Percentiles rank a stretch among this genome's conserved stretches.
These are phyloP conservation scores for Psidium guajava DNA, from an alignment of 345 rosid species.

Conservation along the genomic window DNA sequence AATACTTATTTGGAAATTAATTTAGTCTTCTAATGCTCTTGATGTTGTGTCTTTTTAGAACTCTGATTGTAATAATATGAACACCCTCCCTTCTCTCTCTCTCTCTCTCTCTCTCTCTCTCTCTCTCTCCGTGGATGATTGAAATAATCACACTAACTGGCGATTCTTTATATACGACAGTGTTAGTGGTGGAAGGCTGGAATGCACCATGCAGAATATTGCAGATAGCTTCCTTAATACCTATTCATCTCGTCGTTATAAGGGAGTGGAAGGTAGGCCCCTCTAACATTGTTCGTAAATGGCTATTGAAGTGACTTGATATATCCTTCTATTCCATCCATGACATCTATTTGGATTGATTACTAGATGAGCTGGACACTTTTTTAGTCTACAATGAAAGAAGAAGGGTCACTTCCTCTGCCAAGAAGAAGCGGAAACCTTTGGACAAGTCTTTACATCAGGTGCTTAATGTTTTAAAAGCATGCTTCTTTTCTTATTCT, in stretches of 20 bases:
- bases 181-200: constrained; percentile 83
- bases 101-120: no score
- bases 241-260: constrained; percentile 50
- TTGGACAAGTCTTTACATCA: constrained; percentile 62
- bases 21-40: background rate
- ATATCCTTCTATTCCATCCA: background rate
- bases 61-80: background rate
- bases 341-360: background rate
- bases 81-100: background rate
- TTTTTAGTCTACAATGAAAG: constrained; percentile 78
- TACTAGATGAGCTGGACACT: constrained; percentile 63
- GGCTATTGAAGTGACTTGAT: background rate
- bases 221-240: constrained; percentile 69
- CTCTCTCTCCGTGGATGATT: background rate
- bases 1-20: background rate
- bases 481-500: background rate
- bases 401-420: constrained; percentile 86
- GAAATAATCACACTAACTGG: background rate
- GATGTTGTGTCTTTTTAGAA: background rate
- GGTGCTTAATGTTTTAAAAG: constrained; percentile 26
- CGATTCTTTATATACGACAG: constrained; percentile 22
- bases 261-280: constrained; percentile 51
- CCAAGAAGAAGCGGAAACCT: constrained; percentile 75
- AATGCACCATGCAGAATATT: constrained; percentile 97
- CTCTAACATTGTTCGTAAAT: background rate